Evolutionary conservation across 345 rosid species (phyloP).

Genomic region (Tarenaya hassleriana): DNA sequence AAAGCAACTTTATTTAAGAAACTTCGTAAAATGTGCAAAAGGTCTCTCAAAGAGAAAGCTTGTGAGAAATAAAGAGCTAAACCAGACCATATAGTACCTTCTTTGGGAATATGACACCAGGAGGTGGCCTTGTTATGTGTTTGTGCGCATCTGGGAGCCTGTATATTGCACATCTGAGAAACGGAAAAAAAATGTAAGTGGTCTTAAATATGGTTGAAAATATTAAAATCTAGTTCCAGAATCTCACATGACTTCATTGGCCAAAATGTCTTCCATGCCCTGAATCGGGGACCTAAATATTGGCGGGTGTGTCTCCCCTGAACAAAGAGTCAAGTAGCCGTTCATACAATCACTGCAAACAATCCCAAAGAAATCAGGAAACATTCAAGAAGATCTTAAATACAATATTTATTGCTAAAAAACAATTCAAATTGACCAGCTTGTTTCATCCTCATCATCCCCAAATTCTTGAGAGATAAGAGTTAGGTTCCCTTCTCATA

Average conservation of each 20-base stretch:
- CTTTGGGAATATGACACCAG: constrained; percentile 76
- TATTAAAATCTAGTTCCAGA: neutral
- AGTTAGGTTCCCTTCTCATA: neutral
- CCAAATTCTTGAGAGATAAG: neutral
- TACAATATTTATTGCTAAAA: neutral
- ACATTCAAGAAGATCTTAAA: neutral
- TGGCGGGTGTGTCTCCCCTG: constrained; percentile 85
- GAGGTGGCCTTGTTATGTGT: constrained; percentile 67
- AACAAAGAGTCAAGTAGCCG: constrained; percentile 82
- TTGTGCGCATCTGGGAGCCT: constrained; percentile 74
- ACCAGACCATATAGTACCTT: no score
- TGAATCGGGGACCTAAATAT: constrained; percentile 76
- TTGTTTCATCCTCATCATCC: neutral
- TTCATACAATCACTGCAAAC: constrained; percentile 98
- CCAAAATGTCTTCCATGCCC: constrained; percentile 86
- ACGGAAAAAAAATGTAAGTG: constrained; percentile 8
- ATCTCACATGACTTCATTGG: constrained; percentile 89
- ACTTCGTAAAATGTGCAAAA: no score
- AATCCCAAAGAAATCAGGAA: constrained; percentile 40
- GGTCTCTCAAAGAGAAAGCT: no score
- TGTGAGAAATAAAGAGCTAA: no score
- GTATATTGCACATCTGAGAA: constrained; percentile 73
- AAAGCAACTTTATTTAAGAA: no score
- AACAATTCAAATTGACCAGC: neutral
- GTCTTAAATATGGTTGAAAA: constrained; percentile 2